Evolutionary conservation across 345 rosid species (phyloP), one percentile per base, ranked within the genome.

Genomic region (Sisymbrium irio): DNA sequence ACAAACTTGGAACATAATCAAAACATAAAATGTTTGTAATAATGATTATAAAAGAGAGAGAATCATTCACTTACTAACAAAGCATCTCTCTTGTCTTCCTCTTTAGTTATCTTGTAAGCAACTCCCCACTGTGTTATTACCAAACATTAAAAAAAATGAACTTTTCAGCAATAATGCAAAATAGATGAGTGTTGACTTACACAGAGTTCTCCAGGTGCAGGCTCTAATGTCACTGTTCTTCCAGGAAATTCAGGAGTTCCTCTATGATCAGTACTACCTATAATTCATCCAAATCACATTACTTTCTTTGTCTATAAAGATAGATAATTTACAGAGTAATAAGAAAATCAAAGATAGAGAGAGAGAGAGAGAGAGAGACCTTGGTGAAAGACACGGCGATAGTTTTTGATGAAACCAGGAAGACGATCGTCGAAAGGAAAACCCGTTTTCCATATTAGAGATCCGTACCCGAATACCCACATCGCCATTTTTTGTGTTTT

Each of bases 241-340:
- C 97, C 95, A 0, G 98, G 97, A 72, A 73, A 89, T 37, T 86
- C 86, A 3, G 86, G 89, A 33, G 97, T 91, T 35, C 97, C 97
- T 83, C 96, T 82, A 74, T 93, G 98, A 65, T 93, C 97, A 53
- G 96, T 94, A 74, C 97, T 94, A 39, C 98, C 96, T 90, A 5
- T 27, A 62, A 75, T 8, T 68, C 6, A 50, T 12, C 18, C 68
- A 50, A 12, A 62, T 46, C 6, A 57, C 36, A 46, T 37, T 44
- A 53, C 8, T 33, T 47, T 6, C 46, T 28, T 5, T 7, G 27
- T 13, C 6, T 2, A 67, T 39, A 25, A 13, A 51, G 6, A 41
- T 12, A 8, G 3, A 45, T 10, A 1, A 27, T 19, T 7, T 55
- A 65, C 35, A 6, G 27, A 36, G 22, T n/a, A n/a, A n/a, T n/a